Evolutionary conservation across 75 land plant species (phyloP).

Genomic region (Cryptomeria japonica): DNA sequence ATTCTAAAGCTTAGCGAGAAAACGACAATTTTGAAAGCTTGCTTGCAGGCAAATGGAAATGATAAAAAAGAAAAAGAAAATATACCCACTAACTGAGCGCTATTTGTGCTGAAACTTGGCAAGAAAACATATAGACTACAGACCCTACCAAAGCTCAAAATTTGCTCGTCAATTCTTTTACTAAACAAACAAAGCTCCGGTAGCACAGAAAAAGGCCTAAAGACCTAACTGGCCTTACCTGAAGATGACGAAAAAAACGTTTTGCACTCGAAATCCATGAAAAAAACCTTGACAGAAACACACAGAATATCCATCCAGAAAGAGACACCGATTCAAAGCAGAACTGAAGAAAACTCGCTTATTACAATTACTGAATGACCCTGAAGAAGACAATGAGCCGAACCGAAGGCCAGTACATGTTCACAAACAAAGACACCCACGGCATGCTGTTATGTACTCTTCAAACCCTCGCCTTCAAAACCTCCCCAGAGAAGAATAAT

Average conservation of each 20-base stretch:
- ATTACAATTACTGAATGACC: constrained; percentile 7
- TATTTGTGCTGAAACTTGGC: neutral
- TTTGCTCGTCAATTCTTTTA: neutral
- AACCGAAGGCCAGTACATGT: constrained; percentile 6
- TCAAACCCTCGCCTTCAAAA: neutral
- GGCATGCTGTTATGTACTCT: neutral
- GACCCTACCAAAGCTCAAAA: neutral
- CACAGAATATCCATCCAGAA: neutral
- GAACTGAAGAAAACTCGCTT: neutral
- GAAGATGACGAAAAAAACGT: constrained; percentile 6
- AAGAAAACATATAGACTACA: neutral
- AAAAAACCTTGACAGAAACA: neutral
- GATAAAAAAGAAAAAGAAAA: neutral
- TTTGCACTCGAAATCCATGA: constrained; percentile 1
- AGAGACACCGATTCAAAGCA: neutral
- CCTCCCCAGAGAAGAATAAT: neutral
- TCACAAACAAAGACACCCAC: neutral
- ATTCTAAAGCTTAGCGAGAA: neutral
- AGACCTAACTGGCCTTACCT: neutral
- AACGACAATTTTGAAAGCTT: neutral
- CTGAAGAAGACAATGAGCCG: constrained; percentile 8
- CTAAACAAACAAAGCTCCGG: neutral
- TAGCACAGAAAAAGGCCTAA: neutral
- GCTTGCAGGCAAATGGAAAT: neutral
- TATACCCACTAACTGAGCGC: neutral